Percentiles rank a stretch among this genome's conserved stretches.
phyloP scores from a whole-genome alignment of 2,329 filamentous ascomycete genomes.

The Aurifilum marmelostoma region DNA sequence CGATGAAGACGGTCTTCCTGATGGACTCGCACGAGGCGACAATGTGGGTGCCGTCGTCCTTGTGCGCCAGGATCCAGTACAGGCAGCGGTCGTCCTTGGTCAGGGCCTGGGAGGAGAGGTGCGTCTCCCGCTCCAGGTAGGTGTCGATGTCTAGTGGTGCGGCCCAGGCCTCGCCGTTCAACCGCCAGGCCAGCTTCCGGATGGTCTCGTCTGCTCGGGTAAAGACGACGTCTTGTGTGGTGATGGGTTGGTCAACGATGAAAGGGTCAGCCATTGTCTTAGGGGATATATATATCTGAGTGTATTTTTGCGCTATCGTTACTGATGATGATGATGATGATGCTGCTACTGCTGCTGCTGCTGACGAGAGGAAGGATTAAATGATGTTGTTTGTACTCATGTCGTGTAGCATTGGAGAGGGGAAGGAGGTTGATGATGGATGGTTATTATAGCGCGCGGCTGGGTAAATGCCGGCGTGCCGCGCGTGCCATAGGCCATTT shows the following conservation, averaged over 20 bases:
- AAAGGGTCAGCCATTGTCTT: constrained; percentile 19
- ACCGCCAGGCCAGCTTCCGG: constrained; percentile 37
- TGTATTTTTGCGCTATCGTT: not conserved
- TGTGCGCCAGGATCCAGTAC: constrained; percentile 40
- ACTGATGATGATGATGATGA: too few species aligned
- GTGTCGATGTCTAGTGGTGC: constrained; percentile 36
- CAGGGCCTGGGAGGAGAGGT: constrained; percentile 36
- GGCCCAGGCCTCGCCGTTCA: constrained; percentile 39
- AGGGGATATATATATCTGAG: not conserved
- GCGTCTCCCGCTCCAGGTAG: constrained; percentile 36
- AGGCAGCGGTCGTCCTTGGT: constrained; percentile 33
- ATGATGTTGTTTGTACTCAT: not conserved
- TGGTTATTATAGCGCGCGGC: not conserved
- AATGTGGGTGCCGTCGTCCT: constrained; percentile 36
- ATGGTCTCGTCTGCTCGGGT: constrained; percentile 36
- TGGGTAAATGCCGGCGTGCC: not conserved
- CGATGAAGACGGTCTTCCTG: constrained; percentile 35
- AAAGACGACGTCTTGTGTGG: constrained; percentile 35
- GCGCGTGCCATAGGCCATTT: constrained; percentile 7
- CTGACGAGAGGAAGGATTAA: too few species aligned
- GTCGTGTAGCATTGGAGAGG: not conserved
- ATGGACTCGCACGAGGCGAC: constrained; percentile 41
- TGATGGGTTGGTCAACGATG: constrained; percentile 31
- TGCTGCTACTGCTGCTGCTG: too few species aligned
- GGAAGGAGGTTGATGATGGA: not conserved